Percentiles rank a stretch among this genome's conserved stretches.
These are phyloP conservation scores for Metschnikowia reukaufii DNA, from an alignment of 805 yeast species.

Conservation along the genomic window DNA sequence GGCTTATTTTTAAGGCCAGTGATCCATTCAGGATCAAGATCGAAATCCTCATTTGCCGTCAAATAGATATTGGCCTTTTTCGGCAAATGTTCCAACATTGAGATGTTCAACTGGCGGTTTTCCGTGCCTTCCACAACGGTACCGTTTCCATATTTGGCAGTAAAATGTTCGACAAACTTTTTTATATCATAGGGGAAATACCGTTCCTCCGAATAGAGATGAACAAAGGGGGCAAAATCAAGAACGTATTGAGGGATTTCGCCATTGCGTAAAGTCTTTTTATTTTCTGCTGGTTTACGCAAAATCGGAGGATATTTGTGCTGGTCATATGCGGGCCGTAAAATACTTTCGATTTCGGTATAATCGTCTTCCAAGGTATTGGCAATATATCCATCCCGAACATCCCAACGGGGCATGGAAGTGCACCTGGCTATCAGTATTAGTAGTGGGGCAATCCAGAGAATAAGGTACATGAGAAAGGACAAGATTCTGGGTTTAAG, in stretches of 20 bases:
- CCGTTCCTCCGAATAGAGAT: conserved; percentile 83
- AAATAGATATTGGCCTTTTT: conserved; percentile 48
- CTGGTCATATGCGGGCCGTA: conserved; percentile 25
- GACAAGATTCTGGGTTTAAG: no score
- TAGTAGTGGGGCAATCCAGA: conserved; percentile 6
- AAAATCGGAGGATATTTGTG: conserved; percentile 38
- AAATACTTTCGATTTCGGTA: conserved; percentile 26
- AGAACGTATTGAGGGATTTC: conserved; percentile 64
- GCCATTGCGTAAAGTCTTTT: conserved; percentile 48
- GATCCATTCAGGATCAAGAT: conserved; percentile 74
- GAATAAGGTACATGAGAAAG: neutral
- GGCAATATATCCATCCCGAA: conserved; percentile 24
- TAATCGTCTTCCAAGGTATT: conserved; percentile 24
- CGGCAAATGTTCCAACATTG: conserved; percentile 33
- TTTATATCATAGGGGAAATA: conserved; percentile 82
- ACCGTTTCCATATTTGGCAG: conserved; percentile 53
- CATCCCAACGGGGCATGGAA: conserved; percentile 21
- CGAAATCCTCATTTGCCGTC: conserved; percentile 71
- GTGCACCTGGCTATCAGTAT: conserved; percentile 8
- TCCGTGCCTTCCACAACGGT: conserved; percentile 37
- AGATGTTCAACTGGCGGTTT: conserved; percentile 28
- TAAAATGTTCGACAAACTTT: conserved; percentile 67
- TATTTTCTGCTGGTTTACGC: conserved; percentile 28
- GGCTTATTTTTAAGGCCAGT: conserved; percentile 74
- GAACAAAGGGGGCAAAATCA: conserved; percentile 74